Percentiles rank a stretch among this genome's conserved stretches.
Conservation (phyloP, 176 grass and related monocot species). For the Triticum timopheevii region DNA sequence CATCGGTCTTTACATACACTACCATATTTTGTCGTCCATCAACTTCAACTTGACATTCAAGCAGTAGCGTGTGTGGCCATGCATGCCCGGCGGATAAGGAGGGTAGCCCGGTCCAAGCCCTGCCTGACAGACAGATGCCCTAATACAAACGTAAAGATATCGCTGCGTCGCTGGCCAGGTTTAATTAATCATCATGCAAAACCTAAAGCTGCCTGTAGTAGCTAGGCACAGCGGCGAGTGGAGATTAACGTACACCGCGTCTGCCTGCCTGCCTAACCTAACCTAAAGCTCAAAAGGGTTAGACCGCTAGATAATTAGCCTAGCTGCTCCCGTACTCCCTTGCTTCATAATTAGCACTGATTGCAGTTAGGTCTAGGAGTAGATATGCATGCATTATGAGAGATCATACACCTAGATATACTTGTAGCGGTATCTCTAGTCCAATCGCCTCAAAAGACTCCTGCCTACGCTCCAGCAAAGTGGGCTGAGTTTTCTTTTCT, state of each 20-base stretch:
- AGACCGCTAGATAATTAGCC: neutral
- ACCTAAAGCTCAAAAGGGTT: slow-evolving; percentile 22
- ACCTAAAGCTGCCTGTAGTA: too few relatives aligned
- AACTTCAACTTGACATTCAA: neutral
- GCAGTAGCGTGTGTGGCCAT: neutral
- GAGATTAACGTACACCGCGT: neutral
- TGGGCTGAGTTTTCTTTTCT: neutral
- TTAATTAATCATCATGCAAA: neutral
- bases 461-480: neutral
- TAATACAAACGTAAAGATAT: neutral
- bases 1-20: neutral
- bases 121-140: neutral
- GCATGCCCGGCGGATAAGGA: neutral
- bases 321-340: neutral
- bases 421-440: neutral
- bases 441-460: neutral
- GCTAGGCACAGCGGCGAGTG: neutral
- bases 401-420: neutral
- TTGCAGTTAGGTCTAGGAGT: neutral
- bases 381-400: neutral
- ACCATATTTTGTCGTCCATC: neutral
- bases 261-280: slow-evolving; percentile 14
- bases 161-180: neutral
- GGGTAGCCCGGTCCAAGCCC: neutral
- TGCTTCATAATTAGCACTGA: neutral